phyloP scores from a whole-genome alignment of 2,329 filamentous ascomycete genomes.

The Sporothrix brasiliensis region DNA sequence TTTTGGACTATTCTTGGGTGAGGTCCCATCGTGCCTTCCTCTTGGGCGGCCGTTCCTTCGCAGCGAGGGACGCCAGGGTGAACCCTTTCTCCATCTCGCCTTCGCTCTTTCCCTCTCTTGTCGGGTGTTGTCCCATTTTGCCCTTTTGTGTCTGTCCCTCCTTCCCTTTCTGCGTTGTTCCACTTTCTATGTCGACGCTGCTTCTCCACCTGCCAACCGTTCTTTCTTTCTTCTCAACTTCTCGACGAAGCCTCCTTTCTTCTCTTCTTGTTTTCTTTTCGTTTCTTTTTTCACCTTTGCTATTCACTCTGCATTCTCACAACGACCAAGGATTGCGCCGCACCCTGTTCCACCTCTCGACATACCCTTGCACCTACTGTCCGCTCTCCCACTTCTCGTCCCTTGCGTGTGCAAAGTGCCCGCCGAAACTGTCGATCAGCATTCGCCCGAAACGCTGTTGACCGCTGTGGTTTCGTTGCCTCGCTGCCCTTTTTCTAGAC shows the following conservation, averaged over 20 bases:
- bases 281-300: not conserved
- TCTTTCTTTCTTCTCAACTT: slow-evolving; percentile 6
- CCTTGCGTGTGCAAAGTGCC: slow-evolving; percentile 32
- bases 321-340: slow-evolving; percentile 14
- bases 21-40: slow-evolving; percentile 22
- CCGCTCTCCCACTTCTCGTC: slow-evolving; percentile 4
- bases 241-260: slow-evolving; percentile 15
- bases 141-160: slow-evolving; percentile 16
- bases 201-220: slow-evolving; percentile 10
- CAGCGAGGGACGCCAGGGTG: not conserved
- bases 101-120: slow-evolving; percentile 14
- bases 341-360: slow-evolving; percentile 3
- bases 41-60: not conserved
- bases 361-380: slow-evolving; percentile 9
- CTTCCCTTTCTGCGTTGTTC: slow-evolving; percentile 24
- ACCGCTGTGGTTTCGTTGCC: slow-evolving; percentile 25
- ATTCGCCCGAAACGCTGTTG: slow-evolving; percentile 44
- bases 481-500: not conserved
- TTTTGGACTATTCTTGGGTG: not conserved
- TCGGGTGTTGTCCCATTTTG: not conserved
- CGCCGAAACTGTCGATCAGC: slow-evolving; percentile 48
- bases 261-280: not conserved
- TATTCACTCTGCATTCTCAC: not conserved
- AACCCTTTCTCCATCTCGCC: slow-evolving; percentile 4
- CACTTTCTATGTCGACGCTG: slow-evolving; percentile 14